Evolutionary conservation across 1,284 basidiomycete genomes (phyloP), one percentile per base, ranked within the genome.

Genomic region (Trichosporon coremiiforme): DNA sequence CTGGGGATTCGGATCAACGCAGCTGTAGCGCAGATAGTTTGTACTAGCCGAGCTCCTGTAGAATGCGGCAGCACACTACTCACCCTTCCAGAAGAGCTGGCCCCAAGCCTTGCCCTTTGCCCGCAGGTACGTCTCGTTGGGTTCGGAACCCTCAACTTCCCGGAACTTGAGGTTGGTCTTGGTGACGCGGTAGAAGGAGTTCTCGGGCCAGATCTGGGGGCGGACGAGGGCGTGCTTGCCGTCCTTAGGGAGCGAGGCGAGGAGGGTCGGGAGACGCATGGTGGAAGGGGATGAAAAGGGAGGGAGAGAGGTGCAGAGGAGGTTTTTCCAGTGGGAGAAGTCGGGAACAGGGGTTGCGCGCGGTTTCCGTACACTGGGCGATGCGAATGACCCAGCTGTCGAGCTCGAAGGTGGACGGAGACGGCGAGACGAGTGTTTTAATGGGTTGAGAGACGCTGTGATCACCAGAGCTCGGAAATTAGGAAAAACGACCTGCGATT

Each of bases 171-270:
- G 75, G 41, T 74, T 69, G 4, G 76, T 73, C 13, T 75, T 68
- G 10, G 78, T 77, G 38, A 82, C 70, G 57, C 75, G 74, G 71
- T 78, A 80, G 69, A 78, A 81, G 36, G 75, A 73, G 67, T 75
- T 71, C 25, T 64, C 66, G 31, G 75, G 75, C 74, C 71, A 74
- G 36, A 68, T 47, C 35, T 67, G 65, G 7, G 77, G 77, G 47
- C 75, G 75, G 35, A 82, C 75, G 50, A 81, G 72, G 8, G 71
- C 68, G 29, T 64, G 63, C 5, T 50, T 38, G 63, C 77, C 78
- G n/a, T 70, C 45, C n/a, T 60, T n/a, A 6, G 79, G 77, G 25
- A 81, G 75, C 41, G 53, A 25, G 7, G 78, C 68, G 65, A 80
- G 76, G n/a, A 80, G 75, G 29, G 70, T 63, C 10, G 78, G 77